A percentile compares a stretch with the other conserved stretches of the same genome.
These are phyloP conservation scores for Globisporangium alternatum DNA, from an alignment of 352 stramenopile genomes.

Conservation along the genomic window DNA sequence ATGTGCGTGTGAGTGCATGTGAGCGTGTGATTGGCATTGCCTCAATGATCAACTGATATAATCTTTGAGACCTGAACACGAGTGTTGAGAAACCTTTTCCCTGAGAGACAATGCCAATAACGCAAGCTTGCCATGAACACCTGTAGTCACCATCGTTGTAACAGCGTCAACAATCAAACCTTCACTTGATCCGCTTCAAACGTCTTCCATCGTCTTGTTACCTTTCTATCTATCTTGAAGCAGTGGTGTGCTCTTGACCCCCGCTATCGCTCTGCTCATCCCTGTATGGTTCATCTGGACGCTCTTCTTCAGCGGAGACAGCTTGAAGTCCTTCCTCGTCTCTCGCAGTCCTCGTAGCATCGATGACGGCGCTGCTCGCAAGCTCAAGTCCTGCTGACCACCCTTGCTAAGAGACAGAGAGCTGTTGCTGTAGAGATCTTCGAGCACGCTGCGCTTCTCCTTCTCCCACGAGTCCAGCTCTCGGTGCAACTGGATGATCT, in stretches of 20 bases:
- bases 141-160: neutral
- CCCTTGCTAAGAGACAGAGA: neutral
- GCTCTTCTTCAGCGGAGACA: conserved; percentile 8
- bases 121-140: neutral
- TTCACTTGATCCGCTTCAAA: neutral
- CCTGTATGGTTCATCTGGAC: neutral
- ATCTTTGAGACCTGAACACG: conserved; percentile 83
- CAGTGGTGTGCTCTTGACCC: neutral
- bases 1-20: neutral
- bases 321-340: conserved; percentile 4
- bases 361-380: neutral
- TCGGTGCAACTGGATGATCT: conserved; percentile 57
- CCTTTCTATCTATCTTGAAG: neutral
- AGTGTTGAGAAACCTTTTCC: conserved; percentile 54
- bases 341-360: neutral
- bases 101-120: conserved; percentile 63
- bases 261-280: neutral
- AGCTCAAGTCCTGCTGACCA: neutral
- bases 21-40: conserved; percentile 7
- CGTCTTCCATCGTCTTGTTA: neutral
- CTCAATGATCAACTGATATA: conserved; percentile 86
- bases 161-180: neutral
- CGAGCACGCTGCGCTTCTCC: conserved; percentile 48
- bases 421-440: conserved; percentile 33
- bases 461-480: conserved; percentile 50